phyloP scores from a whole-genome alignment of 192 early-diverging fungal species.

The Borealophlyctis nickersoniae region DNA sequence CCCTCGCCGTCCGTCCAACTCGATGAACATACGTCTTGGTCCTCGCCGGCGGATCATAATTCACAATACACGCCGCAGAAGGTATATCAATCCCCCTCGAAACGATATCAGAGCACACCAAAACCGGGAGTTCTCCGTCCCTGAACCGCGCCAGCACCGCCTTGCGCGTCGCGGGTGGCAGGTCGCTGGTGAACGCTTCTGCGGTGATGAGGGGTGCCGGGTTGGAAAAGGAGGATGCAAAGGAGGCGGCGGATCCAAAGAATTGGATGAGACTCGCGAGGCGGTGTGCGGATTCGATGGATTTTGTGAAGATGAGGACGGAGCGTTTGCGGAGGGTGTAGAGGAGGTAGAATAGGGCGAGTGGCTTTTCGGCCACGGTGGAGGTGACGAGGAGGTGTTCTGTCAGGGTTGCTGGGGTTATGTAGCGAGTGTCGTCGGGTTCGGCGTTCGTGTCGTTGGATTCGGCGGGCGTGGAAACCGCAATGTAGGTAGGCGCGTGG shows the following conservation, averaged over 20 bases:
- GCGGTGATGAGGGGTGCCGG: constrained; percentile 4
- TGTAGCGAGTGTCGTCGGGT: constrained; percentile 28
- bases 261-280: constrained; percentile 47
- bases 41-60: constrained; percentile 84
- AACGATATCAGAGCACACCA: constrained; percentile 87
- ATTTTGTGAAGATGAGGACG: constrained; percentile 80
- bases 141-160: constrained; percentile 28
- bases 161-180: constrained; percentile 18
- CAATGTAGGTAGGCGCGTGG: constrained; percentile 77
- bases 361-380: constrained; percentile 70
- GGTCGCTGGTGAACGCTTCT: constrained; percentile 35
- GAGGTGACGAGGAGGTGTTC: constrained; percentile 73
- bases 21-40: constrained; percentile 94
- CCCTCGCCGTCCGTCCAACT: constrained; percentile 89
- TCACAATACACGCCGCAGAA: constrained; percentile 66
- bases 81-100: constrained; percentile 92
- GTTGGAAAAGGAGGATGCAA: too few relatives aligned
- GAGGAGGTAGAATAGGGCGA: constrained; percentile 80
- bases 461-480: constrained; percentile 53
- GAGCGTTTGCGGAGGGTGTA: constrained; percentile 58
- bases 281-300: constrained; percentile 84
- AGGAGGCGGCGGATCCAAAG: constrained; percentile 12
- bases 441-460: constrained; percentile 25
- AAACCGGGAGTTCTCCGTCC: constrained; percentile 13
- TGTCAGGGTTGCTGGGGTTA: constrained; percentile 54